Evolutionary conservation across 257 asterid genomes (phyloP), one percentile per base, ranked within the genome.

Genomic region (Echium plantagineum): DNA sequence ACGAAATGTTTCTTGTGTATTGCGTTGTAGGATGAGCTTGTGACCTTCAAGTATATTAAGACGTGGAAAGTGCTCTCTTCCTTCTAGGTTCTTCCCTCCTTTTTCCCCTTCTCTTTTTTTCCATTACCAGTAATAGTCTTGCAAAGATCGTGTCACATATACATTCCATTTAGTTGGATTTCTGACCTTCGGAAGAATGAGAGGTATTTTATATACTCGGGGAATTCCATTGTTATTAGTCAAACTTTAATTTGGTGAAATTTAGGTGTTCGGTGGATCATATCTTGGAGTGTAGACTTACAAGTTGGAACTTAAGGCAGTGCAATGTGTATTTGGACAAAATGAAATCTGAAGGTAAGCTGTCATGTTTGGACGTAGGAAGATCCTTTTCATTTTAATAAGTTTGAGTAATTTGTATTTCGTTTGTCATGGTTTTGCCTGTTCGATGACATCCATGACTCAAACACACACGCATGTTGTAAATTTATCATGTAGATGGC

Each of bases 251-350:
- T 65, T 62, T 61, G 74, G 67, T 66, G 69, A 62, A 59, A 66
- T 74, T 66, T 70, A 66, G 79, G 75, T 70, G 65, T 74, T 66
- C 60, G 60, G 52, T 62, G 75, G 75, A 61, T 72, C 70, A 58
- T 63, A 66, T 66, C 68, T 66, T 47, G 75, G 72, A 74, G 72
- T 53, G 55, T 69, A 73, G 74, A 59, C 69, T 65, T 73, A 61
- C 72, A 68, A 62, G 55, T 73, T 69, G 78, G 72, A 51, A 63
- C 66, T 26, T 69, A 65, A 69, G 47, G 59, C 57, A 54, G 71
- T 52, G 69, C 75, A 30, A 55, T 51, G 53, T 73, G 68, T 58
- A 60, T 70, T 73, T 60, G 57, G 60, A 47, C 52, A 57, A 66
- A 70, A 63, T 61, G 61, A 51, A n/a, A 49, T 26, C 57, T 62